phyloP scores from a whole-genome alignment of 2,329 filamentous ascomycete genomes.

The Trichoderma harzianum region DNA sequence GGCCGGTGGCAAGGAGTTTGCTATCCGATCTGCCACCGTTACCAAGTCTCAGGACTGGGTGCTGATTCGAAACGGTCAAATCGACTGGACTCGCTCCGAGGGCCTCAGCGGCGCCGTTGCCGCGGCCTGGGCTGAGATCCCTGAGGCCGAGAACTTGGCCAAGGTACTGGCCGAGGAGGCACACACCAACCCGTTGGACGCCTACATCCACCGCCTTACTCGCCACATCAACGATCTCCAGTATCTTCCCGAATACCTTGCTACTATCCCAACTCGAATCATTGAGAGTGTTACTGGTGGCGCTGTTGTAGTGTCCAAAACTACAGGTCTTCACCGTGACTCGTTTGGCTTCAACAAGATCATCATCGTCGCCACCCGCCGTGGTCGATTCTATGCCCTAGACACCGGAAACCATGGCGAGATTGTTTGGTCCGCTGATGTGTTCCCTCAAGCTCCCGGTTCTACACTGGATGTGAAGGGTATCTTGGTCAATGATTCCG shows the following conservation, averaged over 20 bases:
- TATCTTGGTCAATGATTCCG: conserved; percentile 58
- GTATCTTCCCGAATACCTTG: conserved; percentile 70
- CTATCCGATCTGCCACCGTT: conserved; percentile 72
- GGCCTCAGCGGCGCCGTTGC: conserved; percentile 75
- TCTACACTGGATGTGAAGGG: conserved; percentile 62
- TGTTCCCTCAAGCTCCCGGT: conserved; percentile 53
- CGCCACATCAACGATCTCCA: conserved; percentile 78
- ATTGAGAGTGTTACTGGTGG: conserved; percentile 62
- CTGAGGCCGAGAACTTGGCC: conserved; percentile 69
- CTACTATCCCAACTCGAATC: conserved; percentile 65
- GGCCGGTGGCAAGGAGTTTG: conserved; percentile 60
- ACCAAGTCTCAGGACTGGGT: conserved; percentile 72
- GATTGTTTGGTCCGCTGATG: conserved; percentile 71
- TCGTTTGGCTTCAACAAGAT: conserved; percentile 88
- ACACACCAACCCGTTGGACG: conserved; percentile 71
- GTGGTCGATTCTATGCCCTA: conserved; percentile 75
- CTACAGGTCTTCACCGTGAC: conserved; percentile 56
- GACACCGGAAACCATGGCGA: conserved; percentile 71
- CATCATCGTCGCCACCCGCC: conserved; percentile 73
- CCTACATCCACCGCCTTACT: conserved; percentile 83
- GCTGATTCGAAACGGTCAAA: conserved; percentile 76
- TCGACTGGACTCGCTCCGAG: conserved; percentile 78
- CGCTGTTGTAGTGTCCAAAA: conserved; percentile 41
- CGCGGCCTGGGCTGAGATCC: conserved; percentile 76
- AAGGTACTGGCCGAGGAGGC: conserved; percentile 83